Evolutionary conservation across 1,139 yeast species (phyloP).

Genomic region (Zygoascus sp.): DNA sequence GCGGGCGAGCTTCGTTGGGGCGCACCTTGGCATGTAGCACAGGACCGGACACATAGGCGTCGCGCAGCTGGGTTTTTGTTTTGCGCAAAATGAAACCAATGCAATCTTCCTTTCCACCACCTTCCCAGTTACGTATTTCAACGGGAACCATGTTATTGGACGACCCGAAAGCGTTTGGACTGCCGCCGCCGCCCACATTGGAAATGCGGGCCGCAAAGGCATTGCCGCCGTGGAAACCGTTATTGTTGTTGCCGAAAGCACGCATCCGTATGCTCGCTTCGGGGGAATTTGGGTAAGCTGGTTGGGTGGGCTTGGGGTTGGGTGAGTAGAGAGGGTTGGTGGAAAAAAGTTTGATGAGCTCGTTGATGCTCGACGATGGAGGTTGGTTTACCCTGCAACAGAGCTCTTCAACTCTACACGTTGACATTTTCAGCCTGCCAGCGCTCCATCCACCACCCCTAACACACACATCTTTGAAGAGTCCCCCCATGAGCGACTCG

Average conservation of each 20-base stretch:
- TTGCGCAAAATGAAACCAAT: conserved; percentile 66
- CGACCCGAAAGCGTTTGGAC: too few species aligned
- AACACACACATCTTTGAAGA: background rate
- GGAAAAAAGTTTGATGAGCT: too few species aligned
- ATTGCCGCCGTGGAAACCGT: conserved; percentile 8
- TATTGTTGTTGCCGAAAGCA: conserved; percentile 6
- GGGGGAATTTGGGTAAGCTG: too few species aligned
- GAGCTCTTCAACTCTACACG: background rate
- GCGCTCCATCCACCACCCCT: background rate
- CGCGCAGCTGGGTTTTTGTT: conserved; percentile 51
- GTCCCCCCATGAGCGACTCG: conserved; percentile 39
- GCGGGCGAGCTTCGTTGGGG: conserved; percentile 52
- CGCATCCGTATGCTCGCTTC: too few species aligned
- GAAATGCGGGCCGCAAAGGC: conserved; percentile 2
- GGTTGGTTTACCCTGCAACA: background rate
- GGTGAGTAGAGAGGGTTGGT: background rate
- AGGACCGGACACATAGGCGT: conserved; percentile 44
- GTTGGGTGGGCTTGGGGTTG: background rate
- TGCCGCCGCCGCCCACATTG: conserved; percentile 2
- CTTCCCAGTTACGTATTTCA: conserved; percentile 78
- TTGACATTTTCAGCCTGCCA: background rate
- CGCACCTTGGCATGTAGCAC: conserved; percentile 56
- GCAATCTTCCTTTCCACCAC: conserved; percentile 58
- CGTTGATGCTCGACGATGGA: background rate
- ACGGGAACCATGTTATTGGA: conserved; percentile 26